These are phyloP conservation scores for Candida multigemmis DNA, from an alignment of 805 yeast genomes.

Conservation along the genomic window DNA sequence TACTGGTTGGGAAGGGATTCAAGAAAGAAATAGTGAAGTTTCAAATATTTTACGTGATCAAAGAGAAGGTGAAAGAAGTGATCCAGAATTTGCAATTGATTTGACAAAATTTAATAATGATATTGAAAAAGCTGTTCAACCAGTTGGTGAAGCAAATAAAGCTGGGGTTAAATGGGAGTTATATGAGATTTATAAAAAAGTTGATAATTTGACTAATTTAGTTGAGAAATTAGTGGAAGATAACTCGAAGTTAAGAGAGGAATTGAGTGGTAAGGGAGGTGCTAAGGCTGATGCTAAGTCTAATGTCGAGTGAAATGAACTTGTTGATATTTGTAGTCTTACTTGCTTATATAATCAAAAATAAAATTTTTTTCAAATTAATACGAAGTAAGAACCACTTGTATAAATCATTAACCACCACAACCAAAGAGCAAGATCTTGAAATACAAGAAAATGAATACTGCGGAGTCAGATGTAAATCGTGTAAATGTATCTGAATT, in stretches of 20 bases:
- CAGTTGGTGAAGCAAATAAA: slow-evolving; percentile 45
- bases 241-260: slow-evolving; percentile 17
- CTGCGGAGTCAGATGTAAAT: no score
- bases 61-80: slow-evolving; percentile 54
- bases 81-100: slow-evolving; percentile 56
- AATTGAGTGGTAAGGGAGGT: slow-evolving; percentile 3
- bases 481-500: no score
- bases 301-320: no score
- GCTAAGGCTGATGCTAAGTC: neutral
- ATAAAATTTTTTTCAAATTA: no score
- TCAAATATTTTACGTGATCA: slow-evolving; percentile 37
- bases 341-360: no score
- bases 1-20: slow-evolving; percentile 26
- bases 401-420: no score
- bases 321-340: no score
- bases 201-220: slow-evolving; percentile 35
- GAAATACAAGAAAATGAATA: no score
- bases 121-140: slow-evolving; percentile 46
- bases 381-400: no score
- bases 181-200: slow-evolving; percentile 43
- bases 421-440: no score
- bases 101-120: slow-evolving; percentile 40
- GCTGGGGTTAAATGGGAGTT: slow-evolving; percentile 59
- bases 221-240: slow-evolving; percentile 30
- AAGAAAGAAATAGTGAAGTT: slow-evolving; percentile 29